Evolutionary conservation across 208 protist genomes (phyloP), one percentile per base, ranked within the genome.

Genomic region (Wallacemonas sp.): DNA sequence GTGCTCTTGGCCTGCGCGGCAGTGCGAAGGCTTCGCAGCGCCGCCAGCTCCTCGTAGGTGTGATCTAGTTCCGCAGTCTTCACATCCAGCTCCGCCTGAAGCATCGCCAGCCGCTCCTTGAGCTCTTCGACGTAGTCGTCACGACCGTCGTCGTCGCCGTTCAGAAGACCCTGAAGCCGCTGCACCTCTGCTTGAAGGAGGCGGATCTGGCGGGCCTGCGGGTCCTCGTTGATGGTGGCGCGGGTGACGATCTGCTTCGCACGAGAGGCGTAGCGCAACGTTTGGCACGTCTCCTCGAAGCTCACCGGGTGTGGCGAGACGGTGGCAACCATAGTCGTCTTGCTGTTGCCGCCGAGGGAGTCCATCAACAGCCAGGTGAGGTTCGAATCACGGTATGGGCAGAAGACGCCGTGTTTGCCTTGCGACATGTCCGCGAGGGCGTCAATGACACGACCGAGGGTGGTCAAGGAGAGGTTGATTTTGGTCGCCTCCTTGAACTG

Each of bases 321-420:
- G 1, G 93, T 96, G n/a, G 96, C 97, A 38, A 99, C 88, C 95
- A 99, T 98, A 21, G 87, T 87, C 0, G 97, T 99, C 60, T 97
- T 97, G 55, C 81, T 88, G 72, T 93, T 92, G 17, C 93, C 93
- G 62, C 89, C 91, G 3, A 97, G 60, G 3, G 81, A 92, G 69
- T 95, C 91, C 78, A 80, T 92, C 34, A 97, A 65, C 41, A 96
- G 60, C 83, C 87, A 94, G 3, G 93, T 97, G 12, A 97, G 81
- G 30, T 84, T 87, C 17, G 84, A 93, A 62, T 97, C 92, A 50
- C 92, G 79, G 66, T 91, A 97, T 0, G 97, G 97, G 67, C 83
- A 89, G 60, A 87, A 89, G 46, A 87, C 61, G 46, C 78, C 75
- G 53, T 63, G 65, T 46, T 87, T 86, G 38, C 79, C 81, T 37